Evolutionary conservation across 2,329 filamentous ascomycete genomes (phyloP), one percentile per base, ranked within the genome.

Genomic region (Neopestalotiopsis sp.): DNA sequence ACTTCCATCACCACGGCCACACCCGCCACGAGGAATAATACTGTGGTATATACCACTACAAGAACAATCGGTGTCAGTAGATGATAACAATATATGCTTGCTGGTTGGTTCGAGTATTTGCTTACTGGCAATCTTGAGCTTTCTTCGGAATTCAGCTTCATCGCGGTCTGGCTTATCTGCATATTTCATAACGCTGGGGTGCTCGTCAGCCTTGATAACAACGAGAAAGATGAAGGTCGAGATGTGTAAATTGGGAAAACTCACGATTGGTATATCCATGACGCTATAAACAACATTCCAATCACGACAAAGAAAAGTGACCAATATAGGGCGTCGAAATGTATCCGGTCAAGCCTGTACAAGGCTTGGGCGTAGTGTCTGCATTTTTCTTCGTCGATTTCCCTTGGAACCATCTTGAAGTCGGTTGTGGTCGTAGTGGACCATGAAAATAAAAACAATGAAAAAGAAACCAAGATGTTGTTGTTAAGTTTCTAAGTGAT

Each of bases 1-100:
- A 85, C 85, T 74, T 90, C 87, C 77, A 90, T 81, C 66, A 89
- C 78, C 34, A 88, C 80, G 13, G 84, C 78, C 40, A 78, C 77
- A 4, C 84, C 79, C 0, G 85, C 83, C 0, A 85, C 66, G 4
- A 79, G 49, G 24, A 88, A 84, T 71, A 86, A 86, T 5, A 75
- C 74, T 30, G 38, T 24, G 3, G 65, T 59, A 17, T 56, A 67
- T 6, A 56, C 56, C 65, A 67, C 45, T 52, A 52, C 17, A 17
- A 52, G n/a, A 20, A 52, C 45, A 38, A 38, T 52, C n/a, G 45
- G 20, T 14, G 17, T 52, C 17, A 52, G 10, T 52, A n/a, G n/a
- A 7, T n/a, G 9, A n/a, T 52, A 2, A 2, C 24, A 28, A 28
- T 28, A 28, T 28, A 28, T 28, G 24, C 24, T 28, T 28, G 24